These are phyloP conservation scores for Coccinonectria pachysandricola DNA, from an alignment of 2,329 filamentous ascomycete species.

Conservation along the genomic window DNA sequence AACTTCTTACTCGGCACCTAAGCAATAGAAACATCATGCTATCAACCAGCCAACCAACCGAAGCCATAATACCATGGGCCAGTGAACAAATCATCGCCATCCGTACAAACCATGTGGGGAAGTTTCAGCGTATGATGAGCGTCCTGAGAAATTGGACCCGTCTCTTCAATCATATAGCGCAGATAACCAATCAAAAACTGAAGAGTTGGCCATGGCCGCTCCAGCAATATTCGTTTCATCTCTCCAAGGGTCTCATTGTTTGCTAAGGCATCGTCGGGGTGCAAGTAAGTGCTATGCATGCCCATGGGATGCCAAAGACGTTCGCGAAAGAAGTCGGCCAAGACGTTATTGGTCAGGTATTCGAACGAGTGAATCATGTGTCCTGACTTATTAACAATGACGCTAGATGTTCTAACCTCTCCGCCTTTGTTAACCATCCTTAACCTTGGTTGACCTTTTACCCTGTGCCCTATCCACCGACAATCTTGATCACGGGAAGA, in stretches of 20 bases:
- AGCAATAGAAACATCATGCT: slow-evolving; percentile 17
- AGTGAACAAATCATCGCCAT: slow-evolving; percentile 6
- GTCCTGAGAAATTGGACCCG: slow-evolving; percentile 15
- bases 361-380: slow-evolving; percentile 32
- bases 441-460: no score
- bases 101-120: slow-evolving; percentile 11
- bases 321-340: slow-evolving; percentile 28
- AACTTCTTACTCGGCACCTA: slow-evolving; percentile 15
- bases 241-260: slow-evolving; percentile 13
- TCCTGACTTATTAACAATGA: no score
- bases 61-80: slow-evolving; percentile 13
- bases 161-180: slow-evolving; percentile 21
- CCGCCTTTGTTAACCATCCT: no score
- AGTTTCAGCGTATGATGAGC: slow-evolving; percentile 16
- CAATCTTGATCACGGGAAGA: no score
- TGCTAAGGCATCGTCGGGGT: slow-evolving; percentile 9
- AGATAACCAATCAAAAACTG: slow-evolving; percentile 29
- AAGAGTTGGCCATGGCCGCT: slow-evolving; percentile 32
- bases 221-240: slow-evolving; percentile 6
- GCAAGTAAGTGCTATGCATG: slow-evolving; percentile 31
- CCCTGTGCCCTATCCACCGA: no score
- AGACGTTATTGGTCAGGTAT: slow-evolving; percentile 20
- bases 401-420: no score
- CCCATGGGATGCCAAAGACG: slow-evolving; percentile 31
- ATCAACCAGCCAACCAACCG: slow-evolving; percentile 15